Evolutionary conservation across 805 yeast genomes (phyloP).

Genomic region (Candida fluviatilis): DNA sequence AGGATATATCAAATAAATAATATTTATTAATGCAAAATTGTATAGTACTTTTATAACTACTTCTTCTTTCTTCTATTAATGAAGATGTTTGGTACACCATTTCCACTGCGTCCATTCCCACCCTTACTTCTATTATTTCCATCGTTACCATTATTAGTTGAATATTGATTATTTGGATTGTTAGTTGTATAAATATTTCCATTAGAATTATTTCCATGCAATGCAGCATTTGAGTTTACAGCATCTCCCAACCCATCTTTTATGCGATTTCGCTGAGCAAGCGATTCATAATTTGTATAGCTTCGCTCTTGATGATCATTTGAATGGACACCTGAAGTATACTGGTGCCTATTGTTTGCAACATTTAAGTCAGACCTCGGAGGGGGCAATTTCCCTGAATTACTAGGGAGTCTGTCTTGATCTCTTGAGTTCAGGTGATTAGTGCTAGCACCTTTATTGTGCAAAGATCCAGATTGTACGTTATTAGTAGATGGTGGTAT

Average conservation of each 20-base stretch:
- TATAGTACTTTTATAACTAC: background rate
- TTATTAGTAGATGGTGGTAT: no score
- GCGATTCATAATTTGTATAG: no score
- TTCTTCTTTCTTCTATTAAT: background rate
- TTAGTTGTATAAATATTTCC: no score
- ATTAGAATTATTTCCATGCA: no score
- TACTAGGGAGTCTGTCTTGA: background rate
- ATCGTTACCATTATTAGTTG: background rate
- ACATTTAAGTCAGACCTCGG: background rate
- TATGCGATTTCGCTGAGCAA: no score
- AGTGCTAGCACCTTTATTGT: background rate
- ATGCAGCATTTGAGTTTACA: no score
- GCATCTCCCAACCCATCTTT: no score
- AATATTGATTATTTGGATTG: no score
- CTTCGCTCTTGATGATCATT: no score
- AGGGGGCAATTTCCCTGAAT: background rate
- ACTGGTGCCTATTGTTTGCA: no score
- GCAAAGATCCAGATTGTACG: no score
- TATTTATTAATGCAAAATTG: background rate
- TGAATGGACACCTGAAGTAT: no score
- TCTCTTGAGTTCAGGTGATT: background rate
- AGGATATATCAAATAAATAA: background rate
- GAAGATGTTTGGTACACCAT: background rate
- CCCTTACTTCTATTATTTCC: background rate
- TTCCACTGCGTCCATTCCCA: background rate